Base-by-base conservation (phyloP, 2,329 filamentous ascomycete species). In the Botryotinia convoluta region DNA sequence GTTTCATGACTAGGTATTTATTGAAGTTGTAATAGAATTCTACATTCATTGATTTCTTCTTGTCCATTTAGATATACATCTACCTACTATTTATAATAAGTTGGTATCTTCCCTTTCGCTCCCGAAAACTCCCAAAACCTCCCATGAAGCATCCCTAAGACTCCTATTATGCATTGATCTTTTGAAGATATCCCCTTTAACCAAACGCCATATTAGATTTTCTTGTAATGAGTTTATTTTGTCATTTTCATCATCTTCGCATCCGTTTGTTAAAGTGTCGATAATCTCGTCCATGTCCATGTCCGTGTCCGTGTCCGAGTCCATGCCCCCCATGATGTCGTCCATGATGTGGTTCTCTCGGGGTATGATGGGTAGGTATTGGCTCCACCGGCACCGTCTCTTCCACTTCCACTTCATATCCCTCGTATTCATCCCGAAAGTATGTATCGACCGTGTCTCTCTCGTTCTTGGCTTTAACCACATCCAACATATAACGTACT, bases 401-500 rank as follows among this genome's bases (percentile, higher is more conserved):
- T 77, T 97, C 93, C 37, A 94, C 89, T 79, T 97, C 93, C 60
- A 93, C 85, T 79, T 92, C 90, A 78, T 91, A 90, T 80, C 94
- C 92, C 77, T 94, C 92, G 78, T 89, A 93, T 79, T 94, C 91
- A 61, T 92, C 88, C 60, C 88, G 89, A 80, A 92, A 93, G 81
- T 91, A 94, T 68, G 87, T 85, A 6, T 87, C 86, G 2, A 95
- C 91, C 20, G 87, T 86, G 20, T 87, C 86, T 77, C 89, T 88
- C 83, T 99, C 96, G 26, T 86, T 86, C 64, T 88, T 87, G 2
- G 94, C 94, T 68, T 91, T 88, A 72, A 92, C 91, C 0, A 91
- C 89, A 76, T 97, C 93, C 67, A 98, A 91, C 82, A 98, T 93
- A 81, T 97, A 98, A 10, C 96, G 89, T 76, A 97, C 90, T 0